Evolutionary conservation across 352 stramenopile species (phyloP).

Genomic region (Albugo laibachii): DNA sequence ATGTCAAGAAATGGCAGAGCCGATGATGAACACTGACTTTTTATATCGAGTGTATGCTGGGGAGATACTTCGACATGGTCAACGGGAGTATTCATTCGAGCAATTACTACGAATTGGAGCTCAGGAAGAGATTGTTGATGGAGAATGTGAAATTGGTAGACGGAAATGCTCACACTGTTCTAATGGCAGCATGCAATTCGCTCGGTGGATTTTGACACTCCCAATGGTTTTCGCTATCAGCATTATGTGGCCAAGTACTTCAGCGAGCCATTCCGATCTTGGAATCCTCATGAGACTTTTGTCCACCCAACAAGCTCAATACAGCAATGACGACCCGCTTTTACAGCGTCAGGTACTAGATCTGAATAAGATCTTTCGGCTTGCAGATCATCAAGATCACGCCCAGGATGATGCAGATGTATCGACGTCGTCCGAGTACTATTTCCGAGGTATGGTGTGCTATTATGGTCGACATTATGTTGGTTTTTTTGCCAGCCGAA

Average conservation of each 20-base stretch:
- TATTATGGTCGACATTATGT: conserved; percentile 77
- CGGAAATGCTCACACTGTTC: conserved; percentile 29
- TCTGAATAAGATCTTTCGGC: conserved; percentile 35
- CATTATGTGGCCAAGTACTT: conserved; percentile 59
- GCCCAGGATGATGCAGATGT: neutral
- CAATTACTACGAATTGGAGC: conserved; percentile 32
- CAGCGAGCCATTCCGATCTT: conserved; percentile 43
- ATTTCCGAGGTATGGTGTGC: conserved; percentile 64
- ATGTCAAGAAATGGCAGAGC: conserved; percentile 44
- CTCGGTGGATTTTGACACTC: conserved; percentile 58
- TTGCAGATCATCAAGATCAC: neutral
- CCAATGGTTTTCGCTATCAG: conserved; percentile 73
- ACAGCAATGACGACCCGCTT: conserved; percentile 1
- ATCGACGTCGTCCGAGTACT: conserved; percentile 19
- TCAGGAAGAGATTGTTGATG: conserved; percentile 16
- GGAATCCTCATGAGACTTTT: conserved; percentile 49
- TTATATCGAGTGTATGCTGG: conserved; percentile 67
- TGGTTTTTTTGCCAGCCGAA: conserved; percentile 62
- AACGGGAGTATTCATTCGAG: conserved; percentile 14
- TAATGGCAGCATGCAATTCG: conserved; percentile 20
- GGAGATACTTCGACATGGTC: conserved; percentile 22
- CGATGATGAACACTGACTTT: conserved; percentile 71
- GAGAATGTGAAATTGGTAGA: conserved; percentile 8
- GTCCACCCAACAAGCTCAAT: conserved; percentile 19
- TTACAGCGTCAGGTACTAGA: conserved; percentile 5